Evolutionary conservation across 345 rosid species (phyloP), one percentile per base, ranked within the genome.

Genomic region (Atalantia buxifolia): DNA sequence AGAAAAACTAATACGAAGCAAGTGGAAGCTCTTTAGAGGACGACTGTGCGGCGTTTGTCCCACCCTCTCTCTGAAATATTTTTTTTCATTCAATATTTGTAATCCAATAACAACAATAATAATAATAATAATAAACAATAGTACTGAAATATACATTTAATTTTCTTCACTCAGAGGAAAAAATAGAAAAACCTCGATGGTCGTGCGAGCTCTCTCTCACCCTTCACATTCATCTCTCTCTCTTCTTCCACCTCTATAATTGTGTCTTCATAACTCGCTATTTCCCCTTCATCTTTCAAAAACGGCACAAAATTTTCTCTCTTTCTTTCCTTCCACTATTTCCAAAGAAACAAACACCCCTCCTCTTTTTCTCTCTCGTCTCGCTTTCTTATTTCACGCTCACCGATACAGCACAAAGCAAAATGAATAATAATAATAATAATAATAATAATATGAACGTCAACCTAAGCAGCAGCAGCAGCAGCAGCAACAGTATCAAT

Each of bases 181-280:
- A 45, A 42, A 27, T 22, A 50, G 4, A 56, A 66, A 53, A 75
- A 31, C 83, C 89, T 87, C 88, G 92, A 68, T 78, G 69, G 53
- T 81, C 87, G 88, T 86, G 91, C 83, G 30, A 14, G 62, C 75
- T 67, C 76, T 82, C 73, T 76, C 82, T 80, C 78, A 63, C 6
- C 73, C 61, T 78, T 65, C 70, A 80, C 79, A 76, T 30, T 83
- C 83, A 81, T 80, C 78, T 77, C 77, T 42, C 48, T 42, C 13
- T 3, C 50, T 13, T 13, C 66, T 76, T 71, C 79, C 69, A 48
- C 88, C 92, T 89, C 94, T 88, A 87, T 90, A 90, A 83, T 82
- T 90, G 89, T 87, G 94, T 83, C 89, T 71, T 76, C 80, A 42
- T 61, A 79, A 62, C 75, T 12, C 75, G 56, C 75, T n/a, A 60